Conservation (phyloP, 306 rosid species). For the Canavalia ensiformis region DNA sequence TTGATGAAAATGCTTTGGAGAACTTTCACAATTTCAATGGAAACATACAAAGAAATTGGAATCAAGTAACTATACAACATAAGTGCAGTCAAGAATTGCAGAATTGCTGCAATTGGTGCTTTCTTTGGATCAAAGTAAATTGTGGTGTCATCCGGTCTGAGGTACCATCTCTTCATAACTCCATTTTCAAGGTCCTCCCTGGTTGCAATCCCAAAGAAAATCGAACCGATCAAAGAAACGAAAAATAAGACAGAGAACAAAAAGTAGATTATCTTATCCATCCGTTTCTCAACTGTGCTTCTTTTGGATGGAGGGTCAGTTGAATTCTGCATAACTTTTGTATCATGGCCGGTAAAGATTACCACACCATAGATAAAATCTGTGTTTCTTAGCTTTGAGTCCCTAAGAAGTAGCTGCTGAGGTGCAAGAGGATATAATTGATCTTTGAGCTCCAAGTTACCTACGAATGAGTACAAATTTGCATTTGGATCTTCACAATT, state of each 20-base stretch:
- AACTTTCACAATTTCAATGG: constrained; percentile 94
- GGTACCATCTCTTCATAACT: constrained; percentile 81
- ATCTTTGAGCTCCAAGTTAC: constrained; percentile 67
- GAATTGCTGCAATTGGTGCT: constrained; percentile 72
- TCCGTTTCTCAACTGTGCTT: constrained; percentile 84
- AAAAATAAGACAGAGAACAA: constrained; percentile 71
- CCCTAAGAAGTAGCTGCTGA: constrained; percentile 91
- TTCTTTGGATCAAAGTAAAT: constrained; percentile 67
- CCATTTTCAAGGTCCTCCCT: constrained; percentile 72
- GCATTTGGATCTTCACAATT: constrained; percentile 98
- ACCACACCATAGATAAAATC: constrained; percentile 86
- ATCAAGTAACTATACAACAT: constrained; percentile 89
- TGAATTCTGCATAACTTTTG: constrained; percentile 94
- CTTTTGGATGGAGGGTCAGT: constrained; percentile 94
- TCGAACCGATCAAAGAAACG: constrained; percentile 68
- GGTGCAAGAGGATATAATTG: constrained; percentile 79
- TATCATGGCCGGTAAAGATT: constrained; percentile 85
- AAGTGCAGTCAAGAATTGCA: constrained; percentile 78
- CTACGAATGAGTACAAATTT: constrained; percentile 81
- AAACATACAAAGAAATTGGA: constrained; percentile 93
- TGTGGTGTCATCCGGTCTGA: constrained; percentile 79
- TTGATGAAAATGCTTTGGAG: constrained; percentile 89
- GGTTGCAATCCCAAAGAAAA: constrained; percentile 74
- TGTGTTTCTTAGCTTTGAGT: constrained; percentile 88
- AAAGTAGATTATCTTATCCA: constrained; percentile 85